Conservation (phyloP, 768 basidiomycete species). For the Rhodotorula diobovata region DNA sequence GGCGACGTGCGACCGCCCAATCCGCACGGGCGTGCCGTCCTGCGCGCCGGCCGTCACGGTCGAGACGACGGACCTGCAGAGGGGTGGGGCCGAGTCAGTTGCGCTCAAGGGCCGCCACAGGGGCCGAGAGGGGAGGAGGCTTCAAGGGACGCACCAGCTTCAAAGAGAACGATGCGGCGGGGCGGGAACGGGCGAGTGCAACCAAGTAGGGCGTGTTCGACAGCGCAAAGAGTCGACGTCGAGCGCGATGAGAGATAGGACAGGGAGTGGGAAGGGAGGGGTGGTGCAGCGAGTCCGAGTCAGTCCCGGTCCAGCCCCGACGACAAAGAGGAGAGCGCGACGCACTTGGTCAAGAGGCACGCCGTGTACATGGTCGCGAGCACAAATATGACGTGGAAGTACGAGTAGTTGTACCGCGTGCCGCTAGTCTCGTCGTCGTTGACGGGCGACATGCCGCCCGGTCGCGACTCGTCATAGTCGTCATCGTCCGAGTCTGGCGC, state of each 20-base stretch:
- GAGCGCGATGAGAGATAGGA: too few species aligned
- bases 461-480: conserved; percentile 62
- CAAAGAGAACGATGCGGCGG: too few species aligned
- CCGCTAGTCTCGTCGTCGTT: conserved; percentile 88
- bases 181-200: too few species aligned
- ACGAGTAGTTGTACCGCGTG: conserved; percentile 94
- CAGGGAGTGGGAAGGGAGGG: too few species aligned
- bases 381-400: conserved; percentile 97
- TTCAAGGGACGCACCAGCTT: neutral
- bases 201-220: too few species aligned
- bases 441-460: conserved; percentile 48
- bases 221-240: too few species aligned
- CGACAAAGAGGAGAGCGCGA: too few species aligned
- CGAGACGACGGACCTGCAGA: conserved; percentile 48
- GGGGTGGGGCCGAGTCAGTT: neutral
- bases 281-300: too few species aligned
- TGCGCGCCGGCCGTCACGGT: conserved; percentile 1
- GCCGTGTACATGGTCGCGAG: conserved; percentile 97
- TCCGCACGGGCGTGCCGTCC: conserved; percentile 58
- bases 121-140: neutral
- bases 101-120: too few species aligned
- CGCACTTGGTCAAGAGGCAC: conserved; percentile 88
- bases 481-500: conserved; percentile 60
- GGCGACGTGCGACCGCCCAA: conserved; percentile 88
- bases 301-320: too few species aligned